Percentiles rank a stretch among this genome's conserved stretches.
These are phyloP conservation scores for Apophysomyces sp. DNA, from an alignment of 371 early-diverging fungal genomes.

Conservation along the genomic window DNA sequence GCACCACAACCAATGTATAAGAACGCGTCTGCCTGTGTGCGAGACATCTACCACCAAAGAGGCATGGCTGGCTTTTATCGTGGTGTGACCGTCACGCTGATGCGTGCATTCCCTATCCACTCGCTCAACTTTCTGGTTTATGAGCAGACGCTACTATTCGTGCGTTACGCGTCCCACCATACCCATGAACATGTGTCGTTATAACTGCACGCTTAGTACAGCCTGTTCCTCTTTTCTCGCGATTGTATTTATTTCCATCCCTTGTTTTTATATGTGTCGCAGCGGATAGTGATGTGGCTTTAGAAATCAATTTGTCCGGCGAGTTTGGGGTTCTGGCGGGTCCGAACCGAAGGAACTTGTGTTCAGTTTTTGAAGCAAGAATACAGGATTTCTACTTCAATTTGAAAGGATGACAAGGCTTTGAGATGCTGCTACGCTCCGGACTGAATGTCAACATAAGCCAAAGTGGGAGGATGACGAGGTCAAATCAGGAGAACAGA, in stretches of 20 bases:
- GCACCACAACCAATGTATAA: conserved; percentile 44
- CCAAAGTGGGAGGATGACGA: no score
- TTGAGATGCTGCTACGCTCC: no score
- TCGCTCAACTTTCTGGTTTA: conserved; percentile 25
- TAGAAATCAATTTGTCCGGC: no score
- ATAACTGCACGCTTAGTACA: conserved; percentile 9
- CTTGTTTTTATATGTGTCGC: no score
- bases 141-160: conserved; percentile 21
- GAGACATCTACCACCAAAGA: conserved; percentile 49
- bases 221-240: background rate
- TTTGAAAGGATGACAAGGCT: no score
- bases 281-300: no score
- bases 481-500: no score
- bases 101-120: conserved; percentile 73
- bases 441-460: no score
- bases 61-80: conserved; percentile 70
- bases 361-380: no score
- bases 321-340: no score
- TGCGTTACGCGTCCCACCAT: conserved; percentile 19
- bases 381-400: no score
- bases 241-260: background rate
- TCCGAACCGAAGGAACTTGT: no score
- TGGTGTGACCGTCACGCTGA: conserved; percentile 73
- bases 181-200: conserved; percentile 21
- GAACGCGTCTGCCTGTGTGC: conserved; percentile 52